A percentile compares a stretch with the other conserved stretches of the same genome.
phyloP scores from a whole-genome alignment of 768 basidiomycete species.

The Plicaturopsis crispa region DNA sequence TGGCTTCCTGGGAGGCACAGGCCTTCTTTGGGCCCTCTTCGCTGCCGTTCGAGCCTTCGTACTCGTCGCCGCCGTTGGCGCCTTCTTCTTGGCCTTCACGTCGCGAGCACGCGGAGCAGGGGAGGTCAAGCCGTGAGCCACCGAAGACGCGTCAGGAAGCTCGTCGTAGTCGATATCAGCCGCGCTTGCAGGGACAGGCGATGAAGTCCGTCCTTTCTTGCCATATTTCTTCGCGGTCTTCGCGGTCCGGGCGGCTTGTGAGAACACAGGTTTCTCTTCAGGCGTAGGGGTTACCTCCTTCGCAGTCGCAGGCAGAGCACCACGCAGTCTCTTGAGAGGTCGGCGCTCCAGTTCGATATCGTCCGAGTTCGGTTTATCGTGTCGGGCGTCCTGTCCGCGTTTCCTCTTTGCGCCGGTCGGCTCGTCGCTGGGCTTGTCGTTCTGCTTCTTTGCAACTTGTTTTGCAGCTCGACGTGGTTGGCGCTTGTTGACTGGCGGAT shows the following conservation, averaged over 20 bases:
- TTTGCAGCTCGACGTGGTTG: too few relatives aligned
- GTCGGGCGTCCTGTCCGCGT: background rate
- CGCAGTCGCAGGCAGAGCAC: background rate
- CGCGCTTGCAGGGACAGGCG: slow-evolving; percentile 12
- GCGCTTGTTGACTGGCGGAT: too few relatives aligned
- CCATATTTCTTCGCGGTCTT: slow-evolving; percentile 21
- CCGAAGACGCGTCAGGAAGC: slow-evolving; percentile 17
- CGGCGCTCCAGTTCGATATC: slow-evolving; percentile 1
- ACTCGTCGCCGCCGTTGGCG: background rate
- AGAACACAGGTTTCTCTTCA: slow-evolving; percentile 6
- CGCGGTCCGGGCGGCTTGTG: slow-evolving; percentile 3
- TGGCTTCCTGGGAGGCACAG: slow-evolving; percentile 5
- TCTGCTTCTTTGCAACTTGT: too few relatives aligned
- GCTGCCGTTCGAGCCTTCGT: slow-evolving; percentile 14
- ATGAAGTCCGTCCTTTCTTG: slow-evolving; percentile 25
- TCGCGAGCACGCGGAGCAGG: background rate
- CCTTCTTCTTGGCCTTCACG: slow-evolving; percentile 2
- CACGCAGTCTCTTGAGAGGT: slow-evolving; percentile 1
- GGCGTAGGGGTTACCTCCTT: background rate
- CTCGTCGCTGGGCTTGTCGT: too few relatives aligned
- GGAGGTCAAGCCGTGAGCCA: too few relatives aligned
- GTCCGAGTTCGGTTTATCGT: background rate
- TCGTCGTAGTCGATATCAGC: slow-evolving; percentile 22
- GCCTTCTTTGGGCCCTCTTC: slow-evolving; percentile 24
- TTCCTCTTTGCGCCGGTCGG: background rate